Evolutionary conservation across 495 filamentous ascomycete genomes (phyloP), one percentile per base, ranked within the genome.

Genomic region (Aspergillus heteromorphus): DNA sequence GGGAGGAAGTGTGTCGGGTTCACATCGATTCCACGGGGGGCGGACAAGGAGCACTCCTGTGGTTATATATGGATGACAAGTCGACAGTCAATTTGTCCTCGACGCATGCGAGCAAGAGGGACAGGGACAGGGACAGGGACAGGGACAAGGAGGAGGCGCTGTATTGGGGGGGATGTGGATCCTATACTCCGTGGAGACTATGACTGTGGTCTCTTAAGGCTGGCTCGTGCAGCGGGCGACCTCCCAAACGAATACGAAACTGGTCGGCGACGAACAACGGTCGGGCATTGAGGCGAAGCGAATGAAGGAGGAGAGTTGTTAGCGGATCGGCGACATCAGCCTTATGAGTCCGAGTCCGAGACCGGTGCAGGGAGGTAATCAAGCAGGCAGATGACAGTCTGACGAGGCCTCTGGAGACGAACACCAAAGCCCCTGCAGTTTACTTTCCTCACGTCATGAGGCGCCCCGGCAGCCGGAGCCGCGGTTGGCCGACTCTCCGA

Each of bases 191-290:
- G 40, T 8, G 10, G 19, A 45, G 17, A 47, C 21, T 47, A 23
- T 21, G 21, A 29, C 43, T 10, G 42, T 23, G 19, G 23, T 16
- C 23, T 47, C 5, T 30, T 29, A 47, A 45, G 42, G 21, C 43
- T 47, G 43, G 43, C 21, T 47, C 21, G 43, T 29, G 43, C 43
- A 47, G 43, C 14, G 43, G 17, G 21, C 43, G 17, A 29, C 43
- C 21, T 29, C 20, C 43, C 16, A 47, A 47, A 47, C 43, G 43
- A 47, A 47, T 47, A 47, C 43, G 43, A 29, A 47, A 29, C 11
- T 27, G 11, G 20, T 13, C 21, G 8, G n/a, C 13, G 43, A 16
- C 2, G 16, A n/a, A 21, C 11, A 4, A 47, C 21, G 21, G 21
- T 47, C 43, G 17, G 43, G 27, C 43, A 47, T 47, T n/a, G 43